These are phyloP conservation scores for Arctium lappa DNA, from an alignment of 129 eudicot species.

Conservation along the genomic window DNA sequence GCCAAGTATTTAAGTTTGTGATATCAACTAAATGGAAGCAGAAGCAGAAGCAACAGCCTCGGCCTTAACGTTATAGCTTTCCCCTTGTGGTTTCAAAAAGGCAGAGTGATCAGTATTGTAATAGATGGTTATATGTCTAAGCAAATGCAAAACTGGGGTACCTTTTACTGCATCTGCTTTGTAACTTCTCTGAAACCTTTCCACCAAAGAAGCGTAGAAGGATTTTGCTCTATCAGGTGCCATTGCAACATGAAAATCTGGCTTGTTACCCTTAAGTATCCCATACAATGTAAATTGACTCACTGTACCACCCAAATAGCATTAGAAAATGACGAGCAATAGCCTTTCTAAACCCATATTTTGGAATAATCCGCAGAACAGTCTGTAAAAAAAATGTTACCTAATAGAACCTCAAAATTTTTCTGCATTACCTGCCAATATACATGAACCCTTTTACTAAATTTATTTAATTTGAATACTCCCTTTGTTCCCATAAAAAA, in stretches of 20 bases:
- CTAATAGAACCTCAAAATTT: conserved; percentile 77
- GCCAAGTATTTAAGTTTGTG: neutral
- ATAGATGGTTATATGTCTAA: neutral
- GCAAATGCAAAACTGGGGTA: conserved; percentile 11
- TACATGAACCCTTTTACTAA: conserved; percentile 1
- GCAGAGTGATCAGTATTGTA: neutral
- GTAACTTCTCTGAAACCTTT: conserved; percentile 69
- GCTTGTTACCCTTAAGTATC: conserved; percentile 92
- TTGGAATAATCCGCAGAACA: neutral
- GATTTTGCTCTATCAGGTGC: conserved; percentile 75
- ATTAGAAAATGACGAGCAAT: neutral
- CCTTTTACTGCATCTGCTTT: conserved; percentile 74
- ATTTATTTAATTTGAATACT: neutral
- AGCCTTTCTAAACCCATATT: neutral
- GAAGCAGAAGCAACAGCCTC: neutral
- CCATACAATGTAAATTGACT: conserved; percentile 95
- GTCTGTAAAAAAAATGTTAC: conserved; percentile 27
- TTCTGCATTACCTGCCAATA: conserved; percentile 84
- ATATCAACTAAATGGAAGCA: neutral
- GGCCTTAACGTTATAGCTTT: neutral
- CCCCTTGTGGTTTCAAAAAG: neutral
- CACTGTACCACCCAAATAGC: conserved; percentile 49
- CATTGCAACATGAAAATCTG: conserved; percentile 99
- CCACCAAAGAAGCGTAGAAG: conserved; percentile 80
- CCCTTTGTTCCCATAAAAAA: neutral